Evolutionary conservation across 257 asterid species (phyloP).

Genomic region (Forsythia suspensa): DNA sequence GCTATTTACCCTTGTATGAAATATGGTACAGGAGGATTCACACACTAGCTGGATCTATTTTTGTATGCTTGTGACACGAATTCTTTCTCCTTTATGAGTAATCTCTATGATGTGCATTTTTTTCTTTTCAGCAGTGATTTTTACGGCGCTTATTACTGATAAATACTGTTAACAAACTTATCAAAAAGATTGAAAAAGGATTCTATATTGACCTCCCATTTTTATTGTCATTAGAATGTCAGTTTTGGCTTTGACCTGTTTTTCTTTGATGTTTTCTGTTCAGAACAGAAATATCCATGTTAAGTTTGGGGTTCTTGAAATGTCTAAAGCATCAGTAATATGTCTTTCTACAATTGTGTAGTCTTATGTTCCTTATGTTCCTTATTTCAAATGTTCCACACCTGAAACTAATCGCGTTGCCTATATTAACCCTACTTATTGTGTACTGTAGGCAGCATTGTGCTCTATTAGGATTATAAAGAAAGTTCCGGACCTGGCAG

Average conservation of each 20-base stretch:
- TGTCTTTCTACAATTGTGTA: neutral
- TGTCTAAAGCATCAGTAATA: neutral
- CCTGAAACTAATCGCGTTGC: constrained; percentile 11
- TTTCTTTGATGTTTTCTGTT: neutral
- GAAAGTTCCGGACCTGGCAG: constrained; percentile 98
- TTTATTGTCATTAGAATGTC: neutral
- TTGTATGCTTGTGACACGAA: constrained; percentile 11
- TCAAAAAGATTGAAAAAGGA: neutral
- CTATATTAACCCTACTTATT: constrained; percentile 6
- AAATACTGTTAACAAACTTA: neutral
- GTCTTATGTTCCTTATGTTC: neutral
- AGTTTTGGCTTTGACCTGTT: neutral
- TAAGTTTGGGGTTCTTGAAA: neutral
- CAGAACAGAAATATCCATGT: neutral
- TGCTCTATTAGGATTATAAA: constrained; percentile 90
- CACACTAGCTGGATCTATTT: neutral
- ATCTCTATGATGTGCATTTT: neutral
- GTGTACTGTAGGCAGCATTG: constrained; percentile 72
- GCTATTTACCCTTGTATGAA: neutral
- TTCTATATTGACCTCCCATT: neutral
- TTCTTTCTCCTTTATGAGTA: neutral
- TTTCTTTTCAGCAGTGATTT: neutral
- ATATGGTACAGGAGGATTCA: constrained; percentile 13
- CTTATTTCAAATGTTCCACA: neutral
- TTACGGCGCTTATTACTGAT: neutral